Conservation (phyloP, 148 eudicot genomes). For the Beta vulgaris region DNA sequence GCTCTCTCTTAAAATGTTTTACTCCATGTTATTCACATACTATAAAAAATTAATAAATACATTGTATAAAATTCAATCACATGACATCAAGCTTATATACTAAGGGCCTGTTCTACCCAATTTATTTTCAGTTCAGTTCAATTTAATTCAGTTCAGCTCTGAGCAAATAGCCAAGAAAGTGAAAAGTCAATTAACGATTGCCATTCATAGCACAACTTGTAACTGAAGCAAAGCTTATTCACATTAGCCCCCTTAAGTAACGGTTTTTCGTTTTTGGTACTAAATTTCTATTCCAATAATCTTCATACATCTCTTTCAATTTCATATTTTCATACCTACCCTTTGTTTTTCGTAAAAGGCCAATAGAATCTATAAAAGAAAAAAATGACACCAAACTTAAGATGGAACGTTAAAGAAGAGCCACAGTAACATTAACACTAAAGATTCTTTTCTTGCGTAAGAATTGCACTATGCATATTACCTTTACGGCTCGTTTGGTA, state of each 20-base stretch:
- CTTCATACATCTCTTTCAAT: conserved; percentile 3
- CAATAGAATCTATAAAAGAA: conserved; percentile 11
- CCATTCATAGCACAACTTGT: conserved; percentile 26
- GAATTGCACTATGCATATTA: conserved; percentile 3
- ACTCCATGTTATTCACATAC: too few species aligned
- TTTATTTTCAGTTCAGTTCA: too few species aligned
- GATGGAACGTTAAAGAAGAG: conserved; percentile 4
- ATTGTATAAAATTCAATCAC: too few species aligned
- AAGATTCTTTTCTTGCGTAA: conserved; percentile 2
- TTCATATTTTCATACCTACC: background rate
- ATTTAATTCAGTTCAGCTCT: too few species aligned
- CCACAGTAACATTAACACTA: background rate
- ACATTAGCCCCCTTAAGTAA: background rate
- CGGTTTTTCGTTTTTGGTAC: conserved; percentile 10
- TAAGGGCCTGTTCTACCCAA: too few species aligned
- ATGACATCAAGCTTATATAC: too few species aligned
- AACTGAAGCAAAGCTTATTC: conserved; percentile 28
- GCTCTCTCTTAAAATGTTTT: too few species aligned
- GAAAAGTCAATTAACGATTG: conserved; percentile 21
- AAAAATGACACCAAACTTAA: background rate
- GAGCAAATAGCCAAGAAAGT: background rate
- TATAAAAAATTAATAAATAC: too few species aligned
- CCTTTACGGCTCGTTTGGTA: background rate
- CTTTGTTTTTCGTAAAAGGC: conserved; percentile 13
- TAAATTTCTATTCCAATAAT: background rate